Conservation (phyloP, 2,329 filamentous ascomycete genomes). For the Diaporthe ampelina region DNA sequence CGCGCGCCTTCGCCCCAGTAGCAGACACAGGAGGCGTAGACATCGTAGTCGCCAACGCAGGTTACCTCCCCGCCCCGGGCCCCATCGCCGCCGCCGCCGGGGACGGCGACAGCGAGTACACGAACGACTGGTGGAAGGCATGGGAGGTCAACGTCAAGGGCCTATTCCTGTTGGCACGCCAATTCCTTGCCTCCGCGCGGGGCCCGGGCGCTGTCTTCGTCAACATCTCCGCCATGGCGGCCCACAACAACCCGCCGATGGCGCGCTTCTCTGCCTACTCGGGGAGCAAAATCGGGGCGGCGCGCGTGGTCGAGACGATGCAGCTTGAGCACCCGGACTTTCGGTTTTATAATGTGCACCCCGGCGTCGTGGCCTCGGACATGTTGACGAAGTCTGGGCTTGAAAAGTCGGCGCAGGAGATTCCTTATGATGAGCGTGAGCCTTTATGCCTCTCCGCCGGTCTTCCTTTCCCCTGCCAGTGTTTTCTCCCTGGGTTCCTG, state of each 20-base stretch:
- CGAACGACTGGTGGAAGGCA: conserved; percentile 46
- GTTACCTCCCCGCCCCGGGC: conserved; percentile 42
- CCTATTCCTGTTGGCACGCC: conserved; percentile 43
- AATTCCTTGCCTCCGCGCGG: conserved; percentile 42
- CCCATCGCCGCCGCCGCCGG: conserved; percentile 42
- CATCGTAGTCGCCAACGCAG: conserved; percentile 49
- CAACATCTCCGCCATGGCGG: conserved; percentile 44
- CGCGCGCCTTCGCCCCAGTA: conserved; percentile 34
- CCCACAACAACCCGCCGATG: conserved; percentile 33
- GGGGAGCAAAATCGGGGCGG: conserved; percentile 39
- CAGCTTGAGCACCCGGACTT: conserved; percentile 36
- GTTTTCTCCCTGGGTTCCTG: too few species aligned
- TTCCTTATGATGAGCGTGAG: conserved; percentile 36
- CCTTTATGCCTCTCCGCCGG: not conserved
- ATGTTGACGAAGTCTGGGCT: conserved; percentile 30
- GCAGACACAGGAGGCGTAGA: conserved; percentile 43
- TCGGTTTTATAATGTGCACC: conserved; percentile 32
- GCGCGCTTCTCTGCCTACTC: conserved; percentile 36
- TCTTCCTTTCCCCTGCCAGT: too few species aligned
- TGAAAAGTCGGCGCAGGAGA: not conserved
- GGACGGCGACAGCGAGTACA: not conserved
- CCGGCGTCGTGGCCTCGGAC: conserved; percentile 28
- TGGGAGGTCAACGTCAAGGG: conserved; percentile 48
- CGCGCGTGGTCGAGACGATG: conserved; percentile 41
- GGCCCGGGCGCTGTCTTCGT: conserved; percentile 43